Evolutionary conservation across 805 yeast species (phyloP).

Genomic region (Candida nitratophila): DNA sequence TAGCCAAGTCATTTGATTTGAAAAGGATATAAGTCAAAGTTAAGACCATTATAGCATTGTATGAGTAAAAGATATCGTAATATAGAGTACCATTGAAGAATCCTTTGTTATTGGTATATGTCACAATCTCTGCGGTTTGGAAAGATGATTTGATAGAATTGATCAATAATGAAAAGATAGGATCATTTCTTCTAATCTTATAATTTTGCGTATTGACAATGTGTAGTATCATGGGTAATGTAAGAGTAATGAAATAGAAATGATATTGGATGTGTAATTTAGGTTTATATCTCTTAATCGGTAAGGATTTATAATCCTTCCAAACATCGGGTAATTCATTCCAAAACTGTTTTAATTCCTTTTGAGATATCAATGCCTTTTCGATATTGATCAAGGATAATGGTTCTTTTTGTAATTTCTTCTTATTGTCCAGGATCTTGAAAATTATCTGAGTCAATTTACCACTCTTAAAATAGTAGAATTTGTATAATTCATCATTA

Average conservation of each 20-base stretch:
- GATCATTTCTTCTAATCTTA: slow-evolving; percentile 32
- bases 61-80: slow-evolving; percentile 36
- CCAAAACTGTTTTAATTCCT: slow-evolving; percentile 28
- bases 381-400: slow-evolving; percentile 33
- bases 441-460: slow-evolving; percentile 31
- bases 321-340: slow-evolving; percentile 25
- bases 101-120: slow-evolving; percentile 28
- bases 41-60: slow-evolving; percentile 34
- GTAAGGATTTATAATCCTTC: slow-evolving; percentile 25
- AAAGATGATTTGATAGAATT: slow-evolving; percentile 35
- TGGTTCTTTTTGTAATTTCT: slow-evolving; percentile 30
- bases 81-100: slow-evolving; percentile 38
- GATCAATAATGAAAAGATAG: slow-evolving; percentile 31
- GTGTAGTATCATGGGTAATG: slow-evolving; percentile 36
- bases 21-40: slow-evolving; percentile 33
- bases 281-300: slow-evolving; percentile 31
- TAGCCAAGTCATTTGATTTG: slow-evolving; percentile 8
- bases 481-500: slow-evolving; percentile 23
- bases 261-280: slow-evolving; percentile 35
- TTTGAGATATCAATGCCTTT: slow-evolving; percentile 30
- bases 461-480: slow-evolving; percentile 27
- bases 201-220: slow-evolving; percentile 29
- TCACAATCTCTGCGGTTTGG: slow-evolving; percentile 30
- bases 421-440: slow-evolving; percentile 33
- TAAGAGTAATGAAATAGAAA: slow-evolving; percentile 33